Evolutionary conservation across 176 grass and related monocot genomes (phyloP).

Genomic region (Triticum timopheevii): DNA sequence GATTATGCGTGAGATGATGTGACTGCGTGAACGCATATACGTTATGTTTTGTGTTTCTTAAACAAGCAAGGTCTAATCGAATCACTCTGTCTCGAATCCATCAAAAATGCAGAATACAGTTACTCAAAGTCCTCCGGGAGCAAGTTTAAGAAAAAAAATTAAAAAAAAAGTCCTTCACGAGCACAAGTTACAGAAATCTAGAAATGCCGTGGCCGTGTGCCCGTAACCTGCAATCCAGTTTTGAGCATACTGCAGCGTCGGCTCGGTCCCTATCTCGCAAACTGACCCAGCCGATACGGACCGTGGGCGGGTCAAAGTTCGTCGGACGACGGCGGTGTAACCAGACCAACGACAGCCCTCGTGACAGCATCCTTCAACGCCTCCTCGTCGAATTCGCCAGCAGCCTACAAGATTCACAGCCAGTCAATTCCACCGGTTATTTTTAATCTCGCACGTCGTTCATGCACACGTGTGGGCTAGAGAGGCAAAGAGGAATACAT

Average conservation of each 20-base stretch:
- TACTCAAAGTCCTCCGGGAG: background rate
- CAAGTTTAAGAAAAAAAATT: no score
- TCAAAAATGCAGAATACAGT: background rate
- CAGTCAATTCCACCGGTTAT: background rate
- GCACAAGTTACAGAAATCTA: background rate
- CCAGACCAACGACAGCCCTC: conserved; percentile 50
- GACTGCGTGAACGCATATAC: no score
- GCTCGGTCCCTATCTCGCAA: background rate
- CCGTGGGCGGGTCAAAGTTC: conserved; percentile 36
- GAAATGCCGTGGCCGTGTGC: background rate
- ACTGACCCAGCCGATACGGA: background rate
- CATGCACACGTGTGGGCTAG: background rate
- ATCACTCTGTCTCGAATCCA: background rate
- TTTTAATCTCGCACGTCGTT: background rate
- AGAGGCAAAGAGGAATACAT: background rate
- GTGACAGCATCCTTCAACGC: conserved; percentile 59
- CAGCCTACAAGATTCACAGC: conserved; percentile 26
- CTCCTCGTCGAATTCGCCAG: conserved; percentile 38
- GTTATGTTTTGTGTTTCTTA: background rate
- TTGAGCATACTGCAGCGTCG: background rate
- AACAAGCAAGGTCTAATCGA: background rate
- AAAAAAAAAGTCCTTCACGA: background rate
- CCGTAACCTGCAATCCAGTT: background rate
- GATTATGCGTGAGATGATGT: no score
- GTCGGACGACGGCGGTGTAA: conserved; percentile 8